Conservation (phyloP, 1,139 yeast genomes). For the Saccharomyces hybrid region DNA sequence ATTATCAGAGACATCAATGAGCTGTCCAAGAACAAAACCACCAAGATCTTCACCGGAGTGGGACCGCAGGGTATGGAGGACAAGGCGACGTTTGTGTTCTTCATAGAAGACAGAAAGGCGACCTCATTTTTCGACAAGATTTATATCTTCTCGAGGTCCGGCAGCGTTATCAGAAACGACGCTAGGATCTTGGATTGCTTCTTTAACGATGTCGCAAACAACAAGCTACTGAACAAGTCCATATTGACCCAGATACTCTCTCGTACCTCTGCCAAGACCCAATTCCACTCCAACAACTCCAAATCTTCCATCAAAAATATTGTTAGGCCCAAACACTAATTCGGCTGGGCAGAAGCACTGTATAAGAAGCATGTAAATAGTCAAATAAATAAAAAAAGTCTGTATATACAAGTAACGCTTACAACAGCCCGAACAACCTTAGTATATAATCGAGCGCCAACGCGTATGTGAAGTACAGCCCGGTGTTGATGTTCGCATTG, state of each 20-base stretch:
- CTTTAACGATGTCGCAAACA: conserved; percentile 20
- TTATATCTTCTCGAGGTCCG: conserved; percentile 28
- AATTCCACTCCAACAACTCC: conserved; percentile 2
- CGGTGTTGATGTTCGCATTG: conserved; percentile 69
- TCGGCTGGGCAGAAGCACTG: not conserved
- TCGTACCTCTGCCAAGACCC: conserved; percentile 1
- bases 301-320: conserved; percentile 2
- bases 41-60: conserved; percentile 26
- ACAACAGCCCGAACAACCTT: conserved; percentile 30
- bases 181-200: conserved; percentile 28
- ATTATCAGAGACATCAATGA: conserved; percentile 13
- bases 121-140: conserved; percentile 17
- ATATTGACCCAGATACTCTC: conserved; percentile 1
- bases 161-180: conserved; percentile 25
- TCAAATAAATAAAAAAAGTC: not conserved
- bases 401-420: conserved; percentile 4
- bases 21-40: conserved; percentile 16
- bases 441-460: conserved; percentile 64
- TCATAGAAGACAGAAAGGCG: conserved; percentile 16
- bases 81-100: conserved; percentile 24
- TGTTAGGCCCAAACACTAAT: not conserved
- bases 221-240: not conserved
- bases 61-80: conserved; percentile 31
- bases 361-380: not conserved
- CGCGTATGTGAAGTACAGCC: conserved; percentile 71